Percentiles rank a stretch among this genome's conserved stretches.
These are phyloP conservation scores for Syzygium aromaticum DNA, from an alignment of 345 rosid species.

Conservation along the genomic window DNA sequence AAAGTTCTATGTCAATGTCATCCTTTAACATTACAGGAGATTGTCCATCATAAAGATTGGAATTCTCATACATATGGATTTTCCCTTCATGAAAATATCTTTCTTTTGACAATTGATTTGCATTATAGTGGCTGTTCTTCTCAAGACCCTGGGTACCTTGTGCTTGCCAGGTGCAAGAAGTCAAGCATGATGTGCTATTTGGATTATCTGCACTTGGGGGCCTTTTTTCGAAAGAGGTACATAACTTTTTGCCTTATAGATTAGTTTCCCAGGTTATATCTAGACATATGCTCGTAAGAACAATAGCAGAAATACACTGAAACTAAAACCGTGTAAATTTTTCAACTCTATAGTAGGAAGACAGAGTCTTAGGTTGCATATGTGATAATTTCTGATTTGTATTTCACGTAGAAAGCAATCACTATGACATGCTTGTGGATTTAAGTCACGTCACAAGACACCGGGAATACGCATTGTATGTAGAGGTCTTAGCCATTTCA, in stretches of 20 bases:
- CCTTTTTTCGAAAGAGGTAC: constrained; percentile 88
- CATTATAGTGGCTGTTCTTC: not conserved
- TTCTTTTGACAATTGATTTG: not conserved
- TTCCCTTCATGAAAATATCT: not conserved
- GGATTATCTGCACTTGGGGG: constrained; percentile 99
- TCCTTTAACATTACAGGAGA: not conserved
- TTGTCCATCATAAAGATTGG: not conserved
- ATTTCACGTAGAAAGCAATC: not conserved
- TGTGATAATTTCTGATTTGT: not conserved
- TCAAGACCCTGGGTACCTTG: not conserved
- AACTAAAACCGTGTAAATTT: not conserved
- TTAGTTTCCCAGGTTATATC: not conserved
- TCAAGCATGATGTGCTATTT: constrained; percentile 97
- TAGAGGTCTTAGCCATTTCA: not conserved
- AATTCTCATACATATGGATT: not conserved
- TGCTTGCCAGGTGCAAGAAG: constrained; percentile 61
- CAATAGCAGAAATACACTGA: not conserved
- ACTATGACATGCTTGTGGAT: not conserved
- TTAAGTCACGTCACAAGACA: not conserved
- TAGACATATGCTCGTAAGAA: not conserved
- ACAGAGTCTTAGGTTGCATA: not conserved
- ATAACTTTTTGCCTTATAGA: not conserved
- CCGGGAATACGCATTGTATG: not conserved
- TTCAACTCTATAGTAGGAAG: not conserved
- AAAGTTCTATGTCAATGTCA: not conserved